These are phyloP conservation scores for Sugiyamaella qingdaonensis DNA, from an alignment of 805 yeast species.

Conservation along the genomic window DNA sequence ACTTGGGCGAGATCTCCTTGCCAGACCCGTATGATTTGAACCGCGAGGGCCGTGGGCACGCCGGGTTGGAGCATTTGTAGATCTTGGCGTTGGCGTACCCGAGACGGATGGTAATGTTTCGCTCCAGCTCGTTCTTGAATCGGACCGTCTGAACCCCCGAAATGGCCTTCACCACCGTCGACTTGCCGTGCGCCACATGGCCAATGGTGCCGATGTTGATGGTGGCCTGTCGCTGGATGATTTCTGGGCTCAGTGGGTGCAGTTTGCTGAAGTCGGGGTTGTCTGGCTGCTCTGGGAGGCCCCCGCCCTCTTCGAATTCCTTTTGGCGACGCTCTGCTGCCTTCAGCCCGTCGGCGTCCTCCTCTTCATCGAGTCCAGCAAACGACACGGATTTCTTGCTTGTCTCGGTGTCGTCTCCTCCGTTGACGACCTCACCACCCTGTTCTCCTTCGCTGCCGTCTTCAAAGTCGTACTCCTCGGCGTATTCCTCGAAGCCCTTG, in stretches of 20 bases:
- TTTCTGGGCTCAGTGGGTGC: constrained; percentile 90
- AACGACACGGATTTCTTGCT: constrained; percentile 74
- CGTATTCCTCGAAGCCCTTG: constrained; percentile 43
- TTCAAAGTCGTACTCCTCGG: constrained; percentile 44
- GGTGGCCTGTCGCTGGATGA: constrained; percentile 94
- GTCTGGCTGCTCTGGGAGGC: constrained; percentile 93
- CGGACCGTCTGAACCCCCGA: constrained; percentile 99
- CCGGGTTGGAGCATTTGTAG: constrained; percentile 82
- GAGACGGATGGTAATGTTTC: constrained; percentile 96
- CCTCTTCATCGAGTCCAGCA: constrained; percentile 54
- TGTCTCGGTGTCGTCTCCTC: background rate
- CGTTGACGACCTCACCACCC: constrained; percentile 28
- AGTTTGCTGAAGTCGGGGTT: constrained; percentile 76
- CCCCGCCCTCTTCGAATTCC: constrained; percentile 98
- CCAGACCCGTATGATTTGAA: constrained; percentile 92
- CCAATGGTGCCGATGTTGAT: constrained; percentile 95
- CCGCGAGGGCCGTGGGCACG: constrained; percentile 90
- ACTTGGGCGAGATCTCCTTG: constrained; percentile 90
- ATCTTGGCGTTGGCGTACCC: constrained; percentile 99
- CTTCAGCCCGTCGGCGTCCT: constrained; percentile 49
- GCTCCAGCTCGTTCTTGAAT: constrained; percentile 97
- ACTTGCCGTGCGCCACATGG: constrained; percentile 93
- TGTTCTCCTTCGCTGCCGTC: constrained; percentile 35
- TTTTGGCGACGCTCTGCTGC: constrained; percentile 73
- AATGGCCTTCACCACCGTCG: constrained; percentile 91